phyloP scores from a whole-genome alignment of 371 early-diverging fungal species.

The Mortierella sp. region DNA sequence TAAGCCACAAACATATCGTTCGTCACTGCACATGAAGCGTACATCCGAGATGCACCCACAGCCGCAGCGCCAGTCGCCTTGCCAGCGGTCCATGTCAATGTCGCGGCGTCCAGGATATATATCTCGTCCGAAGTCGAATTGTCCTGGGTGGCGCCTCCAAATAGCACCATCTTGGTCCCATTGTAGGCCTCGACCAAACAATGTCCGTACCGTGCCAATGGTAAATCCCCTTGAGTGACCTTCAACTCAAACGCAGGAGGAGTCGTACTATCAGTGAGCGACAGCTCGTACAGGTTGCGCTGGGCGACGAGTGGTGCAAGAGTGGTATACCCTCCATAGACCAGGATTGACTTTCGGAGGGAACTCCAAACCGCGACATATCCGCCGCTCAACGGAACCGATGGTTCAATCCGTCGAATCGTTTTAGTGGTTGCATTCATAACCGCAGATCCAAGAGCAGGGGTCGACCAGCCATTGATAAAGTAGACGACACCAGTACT shows the following conservation, averaged over 20 bases:
- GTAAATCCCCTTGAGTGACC: background rate
- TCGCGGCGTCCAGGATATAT: background rate
- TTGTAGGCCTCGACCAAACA: slow-evolving; percentile 19
- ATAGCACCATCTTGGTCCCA: slow-evolving; percentile 7
- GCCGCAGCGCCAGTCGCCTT: background rate
- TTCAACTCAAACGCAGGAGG: background rate
- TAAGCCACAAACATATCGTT: background rate
- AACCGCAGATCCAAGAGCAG: background rate
- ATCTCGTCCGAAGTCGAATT: background rate
- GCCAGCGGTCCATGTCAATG: background rate
- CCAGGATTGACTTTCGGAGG: background rate
- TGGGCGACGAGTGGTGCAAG: background rate
- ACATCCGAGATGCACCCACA: background rate
- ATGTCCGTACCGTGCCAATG: background rate
- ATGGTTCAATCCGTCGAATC: background rate
- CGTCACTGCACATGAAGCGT: too few relatives aligned
- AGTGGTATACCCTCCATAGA: background rate
- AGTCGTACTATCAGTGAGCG: background rate
- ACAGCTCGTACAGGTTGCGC: background rate
- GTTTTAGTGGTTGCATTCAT: background rate
- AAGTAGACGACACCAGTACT: background rate
- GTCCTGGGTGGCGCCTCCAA: slow-evolving; percentile 5
- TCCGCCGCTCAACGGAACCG: background rate
- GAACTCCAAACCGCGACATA: background rate
- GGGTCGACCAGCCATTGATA: background rate